Evolutionary conservation across 352 stramenopile genomes (phyloP).

Genomic region (Aphanomyces stellatus): DNA sequence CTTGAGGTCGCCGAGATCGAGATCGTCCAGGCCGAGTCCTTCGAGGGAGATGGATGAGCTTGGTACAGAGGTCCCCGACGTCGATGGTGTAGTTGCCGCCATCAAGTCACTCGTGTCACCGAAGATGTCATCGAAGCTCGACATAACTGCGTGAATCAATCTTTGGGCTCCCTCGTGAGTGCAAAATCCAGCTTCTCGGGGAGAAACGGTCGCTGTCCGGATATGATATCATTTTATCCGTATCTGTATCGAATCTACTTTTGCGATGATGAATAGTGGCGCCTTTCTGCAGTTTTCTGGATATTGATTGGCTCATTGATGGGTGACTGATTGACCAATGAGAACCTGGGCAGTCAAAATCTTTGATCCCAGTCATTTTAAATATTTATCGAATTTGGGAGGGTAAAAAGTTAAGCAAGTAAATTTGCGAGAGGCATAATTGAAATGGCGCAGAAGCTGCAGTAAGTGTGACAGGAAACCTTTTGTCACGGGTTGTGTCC

Average conservation of each 20-base stretch:
- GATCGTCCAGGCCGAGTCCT: conserved; percentile 16
- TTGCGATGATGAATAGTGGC: too few relatives aligned
- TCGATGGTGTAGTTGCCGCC: not conserved
- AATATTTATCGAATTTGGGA: too few relatives aligned
- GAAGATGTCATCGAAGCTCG: conserved; percentile 66
- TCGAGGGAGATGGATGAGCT: conserved; percentile 6
- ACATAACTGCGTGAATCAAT: not conserved
- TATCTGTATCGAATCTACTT: too few relatives aligned
- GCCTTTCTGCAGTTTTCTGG: too few relatives aligned
- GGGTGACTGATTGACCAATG: too few relatives aligned
- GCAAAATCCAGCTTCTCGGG: not conserved
- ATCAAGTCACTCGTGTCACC: conserved; percentile 46
- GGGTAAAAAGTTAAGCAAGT: not conserved
- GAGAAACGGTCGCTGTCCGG: conserved; percentile 17
- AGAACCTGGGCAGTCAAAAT: too few relatives aligned
- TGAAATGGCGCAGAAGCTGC: too few relatives aligned
- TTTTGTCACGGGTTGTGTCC: too few relatives aligned
- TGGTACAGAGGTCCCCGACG: not conserved
- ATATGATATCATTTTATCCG: not conserved
- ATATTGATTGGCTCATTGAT: too few relatives aligned
- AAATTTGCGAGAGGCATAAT: not conserved
- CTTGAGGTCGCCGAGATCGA: not conserved
- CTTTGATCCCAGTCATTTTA: too few relatives aligned
- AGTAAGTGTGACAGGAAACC: too few relatives aligned
- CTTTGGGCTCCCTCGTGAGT: not conserved